A percentile compares a stretch with the other conserved stretches of the same genome.
phyloP scores from a whole-genome alignment of 2,329 filamentous ascomycete species.

The Plenodomus biglobosus region DNA sequence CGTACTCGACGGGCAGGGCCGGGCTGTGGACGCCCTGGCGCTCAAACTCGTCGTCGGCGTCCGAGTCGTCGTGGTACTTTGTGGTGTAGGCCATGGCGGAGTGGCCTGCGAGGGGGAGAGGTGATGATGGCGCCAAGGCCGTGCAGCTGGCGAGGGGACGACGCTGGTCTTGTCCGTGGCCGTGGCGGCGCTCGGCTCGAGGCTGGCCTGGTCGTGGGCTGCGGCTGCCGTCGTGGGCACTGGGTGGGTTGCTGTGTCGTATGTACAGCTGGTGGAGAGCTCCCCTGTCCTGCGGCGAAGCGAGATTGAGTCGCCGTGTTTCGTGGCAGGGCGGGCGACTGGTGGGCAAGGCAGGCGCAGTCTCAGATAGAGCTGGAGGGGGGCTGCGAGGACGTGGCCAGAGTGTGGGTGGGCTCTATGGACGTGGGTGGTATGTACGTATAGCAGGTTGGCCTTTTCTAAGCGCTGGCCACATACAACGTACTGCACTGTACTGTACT shows the following conservation, averaged over 20 bases:
- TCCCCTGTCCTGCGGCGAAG: constrained; percentile 29
- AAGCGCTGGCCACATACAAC: too few relatives aligned
- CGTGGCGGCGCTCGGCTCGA: constrained; percentile 14
- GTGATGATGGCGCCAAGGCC: constrained; percentile 29
- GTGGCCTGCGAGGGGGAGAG: constrained; percentile 13
- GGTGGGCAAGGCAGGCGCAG: constrained; percentile 10
- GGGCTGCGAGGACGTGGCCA: constrained; percentile 5
- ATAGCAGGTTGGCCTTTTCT: too few relatives aligned
- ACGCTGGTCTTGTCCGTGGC: constrained; percentile 15
- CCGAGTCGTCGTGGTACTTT: constrained; percentile 71
- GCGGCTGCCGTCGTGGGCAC: background rate
- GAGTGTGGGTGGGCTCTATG: background rate
- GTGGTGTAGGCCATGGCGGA: constrained; percentile 45
- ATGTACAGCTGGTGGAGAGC: background rate
- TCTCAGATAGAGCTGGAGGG: constrained; percentile 25
- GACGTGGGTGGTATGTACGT: background rate
- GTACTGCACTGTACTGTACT: too few relatives aligned
- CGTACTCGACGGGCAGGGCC: constrained; percentile 65
- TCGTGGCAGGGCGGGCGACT: constrained; percentile 21
- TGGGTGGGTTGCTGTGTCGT: too few relatives aligned
- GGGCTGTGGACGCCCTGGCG: constrained; percentile 66
- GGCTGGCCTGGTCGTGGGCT: constrained; percentile 11
- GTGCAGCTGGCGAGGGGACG: constrained; percentile 21
- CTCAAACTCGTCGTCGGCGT: constrained; percentile 80
- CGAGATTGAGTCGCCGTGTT: constrained; percentile 43